Percentiles rank a stretch among this genome's conserved stretches.
Evolutionary conservation across 1,284 basidiomycete species (phyloP).

Genomic region (Phellopilus nigrolimitatus): DNA sequence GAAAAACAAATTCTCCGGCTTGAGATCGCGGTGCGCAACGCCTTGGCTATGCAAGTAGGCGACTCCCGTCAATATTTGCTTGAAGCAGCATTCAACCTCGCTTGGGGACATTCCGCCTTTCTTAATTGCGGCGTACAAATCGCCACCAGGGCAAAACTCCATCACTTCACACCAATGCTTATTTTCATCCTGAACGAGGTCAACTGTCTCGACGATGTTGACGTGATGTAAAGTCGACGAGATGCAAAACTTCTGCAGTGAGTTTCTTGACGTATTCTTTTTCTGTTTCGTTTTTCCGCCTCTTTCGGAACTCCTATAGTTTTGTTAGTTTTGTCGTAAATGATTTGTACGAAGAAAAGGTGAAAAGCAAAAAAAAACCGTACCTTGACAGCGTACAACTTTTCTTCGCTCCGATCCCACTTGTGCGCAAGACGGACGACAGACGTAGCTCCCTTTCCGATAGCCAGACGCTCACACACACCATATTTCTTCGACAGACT

Average conservation of each 20-base stretch:
- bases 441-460: slow-evolving; percentile 96
- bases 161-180: slow-evolving; percentile 99
- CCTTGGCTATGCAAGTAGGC: slow-evolving; percentile 92
- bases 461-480: slow-evolving; percentile 93
- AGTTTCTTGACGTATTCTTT: slow-evolving; percentile 99
- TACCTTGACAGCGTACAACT: slow-evolving; percentile 98
- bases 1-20: slow-evolving; percentile 96
- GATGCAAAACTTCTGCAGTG: slow-evolving; percentile 98
- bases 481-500: slow-evolving; percentile 91
- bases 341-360: slow-evolving; percentile 6
- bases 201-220: slow-evolving; percentile 98
- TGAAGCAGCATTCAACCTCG: slow-evolving; percentile 98
- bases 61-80: slow-evolving; percentile 90
- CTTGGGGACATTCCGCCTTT: slow-evolving; percentile 92
- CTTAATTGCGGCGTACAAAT: slow-evolving; percentile 97
- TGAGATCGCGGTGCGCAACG: slow-evolving; percentile 96
- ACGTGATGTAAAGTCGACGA: slow-evolving; percentile 95
- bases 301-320: slow-evolving; percentile 93
- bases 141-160: slow-evolving; percentile 98
- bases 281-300: slow-evolving; percentile 96
- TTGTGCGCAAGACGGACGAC: slow-evolving; percentile 97
- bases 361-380: slow-evolving; percentile 24
- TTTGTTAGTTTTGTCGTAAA: too few relatives aligned
- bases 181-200: slow-evolving; percentile 95
- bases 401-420: slow-evolving; percentile 96